Percentiles rank a stretch among this genome's conserved stretches.
Evolutionary conservation across 495 filamentous ascomycete species (phyloP).

Genomic region (Elasticomyces elasticus): DNA sequence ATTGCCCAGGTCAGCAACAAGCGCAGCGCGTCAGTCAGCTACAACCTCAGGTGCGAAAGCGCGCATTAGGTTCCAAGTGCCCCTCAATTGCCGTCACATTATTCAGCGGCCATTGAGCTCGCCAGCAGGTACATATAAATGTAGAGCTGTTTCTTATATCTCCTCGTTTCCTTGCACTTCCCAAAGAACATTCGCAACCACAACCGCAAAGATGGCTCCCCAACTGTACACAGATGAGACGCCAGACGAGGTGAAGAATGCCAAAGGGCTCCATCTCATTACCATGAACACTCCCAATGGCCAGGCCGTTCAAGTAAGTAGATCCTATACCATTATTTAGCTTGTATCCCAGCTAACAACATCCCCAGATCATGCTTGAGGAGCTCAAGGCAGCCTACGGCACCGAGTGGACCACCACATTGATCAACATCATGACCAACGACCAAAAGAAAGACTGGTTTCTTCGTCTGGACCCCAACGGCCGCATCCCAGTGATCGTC

Average conservation of each 20-base stretch:
- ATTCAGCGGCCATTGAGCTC: not conserved
- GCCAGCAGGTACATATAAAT: not conserved
- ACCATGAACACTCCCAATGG: conserved; percentile 34
- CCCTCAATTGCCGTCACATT: not conserved
- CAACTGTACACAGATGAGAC: conserved; percentile 36
- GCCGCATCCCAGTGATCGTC: conserved; percentile 43
- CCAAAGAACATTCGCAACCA: not conserved
- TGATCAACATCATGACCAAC: conserved; percentile 46
- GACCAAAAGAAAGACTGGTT: conserved; percentile 54
- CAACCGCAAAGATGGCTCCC: conserved; percentile 27
- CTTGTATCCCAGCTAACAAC: not conserved
- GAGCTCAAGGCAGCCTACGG: conserved; percentile 39
- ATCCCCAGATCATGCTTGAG: conserved; percentile 28
- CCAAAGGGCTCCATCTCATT: conserved; percentile 37
- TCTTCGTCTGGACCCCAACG: conserved; percentile 32
- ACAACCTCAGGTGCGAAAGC: too few relatives aligned
- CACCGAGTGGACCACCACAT: conserved; percentile 41
- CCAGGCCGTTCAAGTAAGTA: conserved; percentile 18
- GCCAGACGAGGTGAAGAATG: conserved; percentile 36
- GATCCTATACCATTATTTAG: not conserved
- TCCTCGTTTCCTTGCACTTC: not conserved
- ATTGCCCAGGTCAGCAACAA: not conserved
- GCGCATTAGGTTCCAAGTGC: not conserved
- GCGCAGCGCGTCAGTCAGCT: not conserved
- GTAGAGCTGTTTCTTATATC: not conserved